A percentile compares a stretch with the other conserved stretches of the same genome.
These are phyloP conservation scores for Chenopodium quinoa DNA, from an alignment of 148 eudicot species.

Conservation along the genomic window DNA sequence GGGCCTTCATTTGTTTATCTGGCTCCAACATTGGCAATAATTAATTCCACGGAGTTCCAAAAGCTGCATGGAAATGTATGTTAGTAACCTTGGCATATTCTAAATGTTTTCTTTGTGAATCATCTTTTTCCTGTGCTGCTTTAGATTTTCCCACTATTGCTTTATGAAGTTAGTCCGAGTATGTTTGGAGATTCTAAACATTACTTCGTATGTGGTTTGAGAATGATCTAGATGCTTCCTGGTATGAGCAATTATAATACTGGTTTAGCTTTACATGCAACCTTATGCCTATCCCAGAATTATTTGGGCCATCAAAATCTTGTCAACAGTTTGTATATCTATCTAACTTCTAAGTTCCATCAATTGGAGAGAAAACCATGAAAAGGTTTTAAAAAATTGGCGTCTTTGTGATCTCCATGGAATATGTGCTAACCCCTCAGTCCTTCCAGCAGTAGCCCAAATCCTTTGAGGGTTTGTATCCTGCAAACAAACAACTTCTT, in stretches of 20 bases:
- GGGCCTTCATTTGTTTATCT: conserved; percentile 95
- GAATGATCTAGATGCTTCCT: neutral
- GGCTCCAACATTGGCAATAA: conserved; percentile 89
- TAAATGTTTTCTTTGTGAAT: conserved; percentile 3
- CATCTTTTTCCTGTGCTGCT: neutral
- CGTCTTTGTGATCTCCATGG: neutral
- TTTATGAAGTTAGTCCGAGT: neutral
- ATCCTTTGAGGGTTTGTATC: neutral
- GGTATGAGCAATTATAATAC: too few species aligned
- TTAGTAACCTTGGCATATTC: conserved; percentile 12
- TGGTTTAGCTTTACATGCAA: neutral
- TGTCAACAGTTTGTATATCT: neutral
- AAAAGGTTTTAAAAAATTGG: neutral
- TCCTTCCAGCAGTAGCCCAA: neutral
- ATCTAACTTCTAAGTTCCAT: neutral
- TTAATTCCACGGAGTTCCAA: conserved; percentile 86
- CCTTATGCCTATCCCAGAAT: neutral
- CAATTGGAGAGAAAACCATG: neutral
- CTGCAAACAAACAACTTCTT: neutral
- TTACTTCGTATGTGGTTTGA: neutral
- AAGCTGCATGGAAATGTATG: conserved; percentile 82
- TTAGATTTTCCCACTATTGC: neutral
- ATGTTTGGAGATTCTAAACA: neutral
- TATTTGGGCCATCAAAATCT: neutral
- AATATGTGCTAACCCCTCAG: too few species aligned